Percentiles rank a stretch among this genome's conserved stretches.
phyloP scores from a whole-genome alignment of 148 eudicot species.

The Rheum nobile region DNA sequence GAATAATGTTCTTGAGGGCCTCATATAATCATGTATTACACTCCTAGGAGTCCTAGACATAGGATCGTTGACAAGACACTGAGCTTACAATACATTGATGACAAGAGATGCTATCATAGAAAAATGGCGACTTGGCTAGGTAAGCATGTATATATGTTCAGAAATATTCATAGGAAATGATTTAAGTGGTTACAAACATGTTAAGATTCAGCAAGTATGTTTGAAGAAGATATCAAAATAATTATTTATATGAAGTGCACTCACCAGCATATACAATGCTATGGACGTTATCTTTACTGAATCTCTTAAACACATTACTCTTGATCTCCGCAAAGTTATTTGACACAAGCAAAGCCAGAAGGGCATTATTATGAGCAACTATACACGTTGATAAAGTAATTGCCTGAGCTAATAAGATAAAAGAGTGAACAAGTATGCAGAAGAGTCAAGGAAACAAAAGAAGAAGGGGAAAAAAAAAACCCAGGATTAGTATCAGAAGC shows the following conservation, averaged over 20 bases:
- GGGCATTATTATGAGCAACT: slow-evolving; percentile 93
- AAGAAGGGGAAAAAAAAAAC: slow-evolving; percentile 3
- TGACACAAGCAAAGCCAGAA: slow-evolving; percentile 83
- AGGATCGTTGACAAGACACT: background rate
- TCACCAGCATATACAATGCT: slow-evolving; percentile 82
- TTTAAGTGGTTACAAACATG: background rate
- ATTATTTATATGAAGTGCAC: slow-evolving; percentile 5
- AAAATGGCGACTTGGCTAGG: background rate
- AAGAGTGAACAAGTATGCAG: slow-evolving; percentile 78
- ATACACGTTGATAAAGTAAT: slow-evolving; percentile 95
- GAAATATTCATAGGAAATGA: background rate
- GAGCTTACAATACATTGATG: background rate
- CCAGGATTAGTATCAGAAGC: background rate
- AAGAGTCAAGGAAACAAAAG: slow-evolving; percentile 53
- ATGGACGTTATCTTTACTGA: slow-evolving; percentile 88
- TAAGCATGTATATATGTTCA: background rate
- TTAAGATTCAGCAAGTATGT: background rate
- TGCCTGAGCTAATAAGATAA: slow-evolving; percentile 89
- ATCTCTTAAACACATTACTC: slow-evolving; percentile 95
- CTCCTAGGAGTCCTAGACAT: background rate
- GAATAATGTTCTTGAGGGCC: background rate
- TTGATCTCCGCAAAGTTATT: slow-evolving; percentile 96
- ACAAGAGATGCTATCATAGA: background rate
- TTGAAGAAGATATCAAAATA: background rate
- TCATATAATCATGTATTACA: background rate